Evolutionary conservation across 2,329 filamentous ascomycete genomes (phyloP), one percentile per base, ranked within the genome.

Genomic region (Diaporthe caulivora): DNA sequence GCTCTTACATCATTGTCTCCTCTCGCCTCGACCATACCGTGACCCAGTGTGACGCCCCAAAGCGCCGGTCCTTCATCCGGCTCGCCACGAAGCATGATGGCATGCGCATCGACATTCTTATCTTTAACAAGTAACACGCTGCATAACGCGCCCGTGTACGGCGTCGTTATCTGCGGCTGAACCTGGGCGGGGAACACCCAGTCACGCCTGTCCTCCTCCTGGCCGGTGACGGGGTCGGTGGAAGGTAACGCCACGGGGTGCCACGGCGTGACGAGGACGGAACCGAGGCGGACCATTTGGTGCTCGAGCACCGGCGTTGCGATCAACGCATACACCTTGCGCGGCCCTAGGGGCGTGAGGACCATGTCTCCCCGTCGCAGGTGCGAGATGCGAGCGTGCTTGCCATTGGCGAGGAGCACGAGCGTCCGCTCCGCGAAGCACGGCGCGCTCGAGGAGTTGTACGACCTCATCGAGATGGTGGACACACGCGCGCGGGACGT

Each of bases 1-100:
- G 84, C 85, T 29, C 90, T 83, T 1, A 83, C 80, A 76, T 88
- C 86, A 37, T 81, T 79, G 3, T 76, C 78, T 0, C 78, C 81
- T 1, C 74, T 71, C 2, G 57, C 62, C 18, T 51, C 21, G 1
- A 81, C 78, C 26, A 91, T 57, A 0, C 90, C 90, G 77, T 92
- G 90, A 1, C 90, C 91, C 17, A 92, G 81, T 0, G 90, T 89
- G 1, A 90, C 89, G 18, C 86, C 90, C 85, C 87, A 89, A 55
- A 78, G n/a, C 1, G 58, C 53, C 24, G 44, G 9, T 4, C 1
- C 24, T 1, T 42, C 26, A 8, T 18, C 40, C 17, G 11, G 1
- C 21, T 44, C 67, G 5, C 81, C 81, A n/a, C 80, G 84, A 18
- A 89, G 82, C 1, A 79, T 77, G 40, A 92, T 81, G 0, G 88